Evolutionary conservation across 495 filamentous ascomycete species (phyloP).

Genomic region (Podospora appendiculata): DNA sequence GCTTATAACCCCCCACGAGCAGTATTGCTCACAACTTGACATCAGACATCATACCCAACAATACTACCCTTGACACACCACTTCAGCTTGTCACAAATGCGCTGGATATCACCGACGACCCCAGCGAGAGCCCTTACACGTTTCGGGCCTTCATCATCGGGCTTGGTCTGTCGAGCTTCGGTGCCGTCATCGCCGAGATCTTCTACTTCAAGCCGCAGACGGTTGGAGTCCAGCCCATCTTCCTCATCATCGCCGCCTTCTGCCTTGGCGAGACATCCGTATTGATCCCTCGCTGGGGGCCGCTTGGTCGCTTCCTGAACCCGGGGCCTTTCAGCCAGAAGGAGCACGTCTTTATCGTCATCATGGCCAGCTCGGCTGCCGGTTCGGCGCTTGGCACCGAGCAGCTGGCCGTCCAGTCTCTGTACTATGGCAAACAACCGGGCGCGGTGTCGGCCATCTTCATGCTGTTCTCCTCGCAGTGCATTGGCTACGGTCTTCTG

Average conservation of each 20-base stretch:
- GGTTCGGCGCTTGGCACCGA: conserved; percentile 27
- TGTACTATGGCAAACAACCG: conserved; percentile 32
- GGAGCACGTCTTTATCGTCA: conserved; percentile 30
- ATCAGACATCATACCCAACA: background rate
- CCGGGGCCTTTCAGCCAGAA: conserved; percentile 32
- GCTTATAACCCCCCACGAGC: too few species aligned
- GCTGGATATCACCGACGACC: conserved; percentile 27
- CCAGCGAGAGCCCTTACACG: conserved; percentile 22
- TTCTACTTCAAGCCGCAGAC: conserved; percentile 42
- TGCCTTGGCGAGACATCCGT: conserved; percentile 21
- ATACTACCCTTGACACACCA: conserved; percentile 1
- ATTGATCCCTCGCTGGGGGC: conserved; percentile 31
- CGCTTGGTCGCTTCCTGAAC: conserved; percentile 28
- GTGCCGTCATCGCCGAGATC: conserved; percentile 22
- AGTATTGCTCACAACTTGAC: background rate
- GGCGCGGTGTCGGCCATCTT: conserved; percentile 28
- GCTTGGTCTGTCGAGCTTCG: conserved; percentile 26
- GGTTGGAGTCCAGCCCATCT: conserved; percentile 33
- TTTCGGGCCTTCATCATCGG: conserved; percentile 26
- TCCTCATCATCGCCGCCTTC: conserved; percentile 35
- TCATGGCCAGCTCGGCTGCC: conserved; percentile 32
- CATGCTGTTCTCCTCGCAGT: conserved; percentile 30
- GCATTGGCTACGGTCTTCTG: conserved; percentile 45
- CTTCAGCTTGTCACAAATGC: conserved; percentile 8
- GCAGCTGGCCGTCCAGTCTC: conserved; percentile 29